Percentiles rank a stretch among this genome's conserved stretches.
Conservation (phyloP, 805 yeast genomes). For the Pichia californica region DNA sequence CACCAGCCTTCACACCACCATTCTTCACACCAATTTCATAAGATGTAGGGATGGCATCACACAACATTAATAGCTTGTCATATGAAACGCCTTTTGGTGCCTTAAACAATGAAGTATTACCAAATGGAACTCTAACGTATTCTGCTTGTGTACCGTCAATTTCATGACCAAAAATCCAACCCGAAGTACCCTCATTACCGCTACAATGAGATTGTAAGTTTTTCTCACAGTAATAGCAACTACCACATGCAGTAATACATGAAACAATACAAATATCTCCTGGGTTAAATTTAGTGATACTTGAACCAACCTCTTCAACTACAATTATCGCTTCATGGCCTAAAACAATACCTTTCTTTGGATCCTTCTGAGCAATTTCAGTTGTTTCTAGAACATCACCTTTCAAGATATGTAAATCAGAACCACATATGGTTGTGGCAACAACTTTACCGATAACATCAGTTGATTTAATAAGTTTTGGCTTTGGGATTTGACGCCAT, state of each 20-base stretch:
- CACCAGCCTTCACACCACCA: slow-evolving; percentile 47
- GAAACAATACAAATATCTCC: slow-evolving; percentile 61
- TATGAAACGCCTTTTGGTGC: slow-evolving; percentile 28
- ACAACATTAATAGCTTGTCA: slow-evolving; percentile 53
- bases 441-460: slow-evolving; percentile 53
- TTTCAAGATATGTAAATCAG: slow-evolving; percentile 55
- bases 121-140: slow-evolving; percentile 48
- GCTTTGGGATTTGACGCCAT: slow-evolving; percentile 35
- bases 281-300: slow-evolving; percentile 40
- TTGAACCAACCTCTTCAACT: slow-evolving; percentile 43
- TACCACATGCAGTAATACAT: slow-evolving; percentile 57
- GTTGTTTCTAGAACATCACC: slow-evolving; percentile 53
- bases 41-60: slow-evolving; percentile 63
- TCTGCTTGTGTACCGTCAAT: slow-evolving; percentile 69
- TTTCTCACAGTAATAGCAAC: slow-evolving; percentile 49
- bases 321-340: slow-evolving; percentile 63
- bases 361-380: slow-evolving; percentile 24
- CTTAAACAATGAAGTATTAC: slow-evolving; percentile 33
- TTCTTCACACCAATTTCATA: slow-evolving; percentile 59
- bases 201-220: slow-evolving; percentile 56
- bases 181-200: slow-evolving; percentile 35
- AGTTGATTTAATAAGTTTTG: slow-evolving; percentile 38
- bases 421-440: slow-evolving; percentile 59
- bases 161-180: slow-evolving; percentile 47
- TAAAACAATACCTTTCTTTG: slow-evolving; percentile 29